Evolutionary conservation across 352 stramenopile genomes (phyloP), one percentile per base, ranked within the genome.

Genomic region (Phytophthora fragariaefolia): DNA sequence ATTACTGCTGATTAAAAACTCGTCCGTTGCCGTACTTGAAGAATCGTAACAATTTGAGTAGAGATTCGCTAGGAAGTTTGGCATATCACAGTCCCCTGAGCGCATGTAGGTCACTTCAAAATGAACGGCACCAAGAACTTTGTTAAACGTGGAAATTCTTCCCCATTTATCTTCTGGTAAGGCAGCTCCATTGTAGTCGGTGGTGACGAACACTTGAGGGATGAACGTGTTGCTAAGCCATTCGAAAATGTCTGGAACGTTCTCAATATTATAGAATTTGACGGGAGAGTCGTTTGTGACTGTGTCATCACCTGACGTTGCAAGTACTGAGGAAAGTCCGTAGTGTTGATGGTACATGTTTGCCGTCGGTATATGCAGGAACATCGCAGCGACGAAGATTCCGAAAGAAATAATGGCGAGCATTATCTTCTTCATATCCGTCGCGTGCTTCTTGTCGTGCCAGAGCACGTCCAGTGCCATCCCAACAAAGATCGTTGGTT

Each of bases 151-250:
- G 17, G 67, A 51, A 18, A 85, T 62, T 15, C 68, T 67, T 1
- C 64, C 73, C 52, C 64, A 77, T 22, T 73, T 34, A 7, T 73
- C 57, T 32, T 59, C 54, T 17, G 66, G 54, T 2, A 88, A 45
- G 6, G 24, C 6, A 22, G 61, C 54, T 23, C 61, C 74, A 24
- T 84, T 85, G 69, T 85, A 83, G 56, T 82, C 66, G 5, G 70
- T 70, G 1, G 76, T 85, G 22, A 85, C 70, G 23, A 87, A 87
- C 17, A 78, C 63, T 32, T 68, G 68, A 4, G 69, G 79, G 10
- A 83, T 58, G 57, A 88, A 75, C 6, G 79, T 83, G 23, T 71
- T 38, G 24, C 64, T 69, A 34, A 87, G 55, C 77, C 79, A 87
- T 43, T 79, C 61, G 32, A 82, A 86, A 4, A 82, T 69, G 46